Conservation (phyloP, 345 rosid species). For the Schrenkiella parvula region DNA sequence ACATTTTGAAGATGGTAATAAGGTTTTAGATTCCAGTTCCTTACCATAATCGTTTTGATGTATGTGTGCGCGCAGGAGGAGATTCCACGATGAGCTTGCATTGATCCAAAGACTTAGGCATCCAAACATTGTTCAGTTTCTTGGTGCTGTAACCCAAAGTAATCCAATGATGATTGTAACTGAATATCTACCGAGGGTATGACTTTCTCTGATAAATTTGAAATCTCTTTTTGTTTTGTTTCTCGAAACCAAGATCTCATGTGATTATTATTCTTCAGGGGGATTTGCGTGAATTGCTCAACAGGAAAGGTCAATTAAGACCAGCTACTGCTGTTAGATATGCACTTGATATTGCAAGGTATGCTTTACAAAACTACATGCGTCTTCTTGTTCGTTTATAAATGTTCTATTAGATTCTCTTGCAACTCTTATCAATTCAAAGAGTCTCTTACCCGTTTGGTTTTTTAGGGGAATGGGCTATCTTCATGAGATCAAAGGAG, state of each 20-base stretch:
- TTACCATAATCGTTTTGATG: not conserved
- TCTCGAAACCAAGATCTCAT: conserved; percentile 1
- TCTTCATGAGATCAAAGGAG: conserved; percentile 87
- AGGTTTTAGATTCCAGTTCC: not conserved
- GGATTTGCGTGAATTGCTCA: conserved; percentile 61
- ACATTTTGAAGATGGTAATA: not conserved
- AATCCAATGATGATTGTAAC: conserved; percentile 99
- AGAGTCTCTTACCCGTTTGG: not conserved
- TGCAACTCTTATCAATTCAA: not conserved
- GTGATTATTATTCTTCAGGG: conserved; percentile 53
- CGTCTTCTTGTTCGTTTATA: not conserved
- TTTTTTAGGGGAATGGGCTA: conserved; percentile 86
- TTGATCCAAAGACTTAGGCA: conserved; percentile 90
- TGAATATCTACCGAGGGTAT: conserved; percentile 83
- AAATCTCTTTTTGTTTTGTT: not conserved
- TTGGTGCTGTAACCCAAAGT: conserved; percentile 95
- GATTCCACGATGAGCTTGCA: conserved; percentile 89
- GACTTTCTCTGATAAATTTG: not conserved
- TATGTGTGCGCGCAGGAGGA: conserved; percentile 46
- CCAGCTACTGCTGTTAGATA: conserved; percentile 58
- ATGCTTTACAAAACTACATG: not conserved
- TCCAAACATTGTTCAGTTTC: conserved; percentile 94
- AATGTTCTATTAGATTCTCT: not conserved
- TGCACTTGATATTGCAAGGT: conserved; percentile 98
- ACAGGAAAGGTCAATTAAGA: conserved; percentile 55